phyloP scores from a whole-genome alignment of 345 rosid species.

The Fremontodendron californicum region DNA sequence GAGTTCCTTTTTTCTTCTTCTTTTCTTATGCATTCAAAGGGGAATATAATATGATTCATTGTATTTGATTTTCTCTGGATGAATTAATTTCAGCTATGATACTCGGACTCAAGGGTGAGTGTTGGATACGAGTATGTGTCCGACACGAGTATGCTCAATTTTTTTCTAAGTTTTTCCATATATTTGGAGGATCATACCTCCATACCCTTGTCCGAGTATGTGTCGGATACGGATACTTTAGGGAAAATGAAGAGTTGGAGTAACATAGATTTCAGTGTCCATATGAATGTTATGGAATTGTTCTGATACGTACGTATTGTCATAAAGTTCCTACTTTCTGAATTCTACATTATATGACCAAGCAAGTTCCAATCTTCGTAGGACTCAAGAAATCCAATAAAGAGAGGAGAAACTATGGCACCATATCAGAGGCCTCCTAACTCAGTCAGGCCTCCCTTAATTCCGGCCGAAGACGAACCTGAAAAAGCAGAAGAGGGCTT shows the following conservation, averaged over 20 bases:
- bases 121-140: too few species aligned
- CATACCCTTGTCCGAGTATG: too few species aligned
- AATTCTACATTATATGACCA: background rate
- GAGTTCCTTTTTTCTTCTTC: background rate
- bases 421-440: conserved; percentile 64
- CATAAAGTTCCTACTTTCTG: background rate
- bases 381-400: conserved; percentile 39
- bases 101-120: too few species aligned
- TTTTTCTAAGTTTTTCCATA: too few species aligned
- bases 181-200: too few species aligned
- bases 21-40: background rate
- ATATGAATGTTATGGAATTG: background rate
- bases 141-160: too few species aligned
- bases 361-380: conserved; percentile 21
- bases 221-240: too few species aligned
- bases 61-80: background rate
- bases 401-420: conserved; percentile 44
- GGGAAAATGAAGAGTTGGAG: too few species aligned
- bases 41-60: background rate
- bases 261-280: too few species aligned
- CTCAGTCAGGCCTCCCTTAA: conserved; percentile 61
- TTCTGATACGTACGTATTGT: background rate
- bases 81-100: too few species aligned
- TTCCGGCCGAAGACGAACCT: conserved; percentile 64
- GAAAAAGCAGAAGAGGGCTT: conserved; percentile 62